These are phyloP conservation scores for Grosmannia huntii DNA, from an alignment of 2,329 filamentous ascomycete species.

Conservation along the genomic window DNA sequence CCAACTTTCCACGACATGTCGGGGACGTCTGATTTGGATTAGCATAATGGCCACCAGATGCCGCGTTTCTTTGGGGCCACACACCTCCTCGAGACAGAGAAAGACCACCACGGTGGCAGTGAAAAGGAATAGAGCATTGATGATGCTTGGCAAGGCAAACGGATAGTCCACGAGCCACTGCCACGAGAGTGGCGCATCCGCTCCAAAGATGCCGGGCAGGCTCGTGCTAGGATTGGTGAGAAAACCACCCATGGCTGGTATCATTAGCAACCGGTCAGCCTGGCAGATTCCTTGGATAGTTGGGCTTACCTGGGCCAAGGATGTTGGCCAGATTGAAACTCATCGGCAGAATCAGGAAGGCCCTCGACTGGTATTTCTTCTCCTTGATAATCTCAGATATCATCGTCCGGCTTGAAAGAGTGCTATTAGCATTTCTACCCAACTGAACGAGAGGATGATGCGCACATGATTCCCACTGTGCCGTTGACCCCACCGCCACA, in stretches of 20 bases:
- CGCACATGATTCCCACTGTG: slow-evolving; percentile 34
- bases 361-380: slow-evolving; percentile 33
- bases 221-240: slow-evolving; percentile 52
- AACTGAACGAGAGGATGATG: background rate
- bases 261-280: background rate
- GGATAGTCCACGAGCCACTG: slow-evolving; percentile 54
- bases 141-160: slow-evolving; percentile 56
- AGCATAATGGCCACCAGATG: background rate
- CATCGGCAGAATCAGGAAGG: slow-evolving; percentile 33
- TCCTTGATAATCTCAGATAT: slow-evolving; percentile 35
- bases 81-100: slow-evolving; percentile 53
- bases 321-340: slow-evolving; percentile 35
- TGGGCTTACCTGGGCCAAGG: slow-evolving; percentile 27
- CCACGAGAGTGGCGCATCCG: slow-evolving; percentile 43
- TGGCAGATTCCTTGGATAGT: background rate
- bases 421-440: background rate
- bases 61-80: slow-evolving; percentile 13
- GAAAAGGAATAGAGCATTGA: slow-evolving; percentile 38
- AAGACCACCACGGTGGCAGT: slow-evolving; percentile 41
- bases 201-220: slow-evolving; percentile 51
- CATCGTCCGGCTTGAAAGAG: slow-evolving; percentile 22
- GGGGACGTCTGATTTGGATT: slow-evolving; percentile 25
- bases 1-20: slow-evolving; percentile 30
- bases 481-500: slow-evolving; percentile 47
- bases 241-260: slow-evolving; percentile 43